Conservation (phyloP, 257 asterid species). For the Rhazya stricta region DNA sequence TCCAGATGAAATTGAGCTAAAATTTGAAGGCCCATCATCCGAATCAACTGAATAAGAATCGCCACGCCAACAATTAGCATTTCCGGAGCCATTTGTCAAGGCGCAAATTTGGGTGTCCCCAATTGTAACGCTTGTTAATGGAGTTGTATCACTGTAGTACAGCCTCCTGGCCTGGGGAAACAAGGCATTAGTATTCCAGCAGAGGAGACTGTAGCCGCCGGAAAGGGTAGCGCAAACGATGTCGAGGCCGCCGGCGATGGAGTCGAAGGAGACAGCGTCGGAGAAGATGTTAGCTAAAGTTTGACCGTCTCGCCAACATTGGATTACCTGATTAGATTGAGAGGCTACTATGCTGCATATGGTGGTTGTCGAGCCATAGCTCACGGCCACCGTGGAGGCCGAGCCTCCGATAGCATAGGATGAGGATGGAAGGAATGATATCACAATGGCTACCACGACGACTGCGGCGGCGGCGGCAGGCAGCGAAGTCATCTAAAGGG, state of each 20-base stretch:
- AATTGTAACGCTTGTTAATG: conserved; percentile 39
- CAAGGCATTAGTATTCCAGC: conserved; percentile 48
- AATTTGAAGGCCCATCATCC: conserved; percentile 19
- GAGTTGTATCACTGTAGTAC: conserved; percentile 34
- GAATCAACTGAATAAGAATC: conserved; percentile 12
- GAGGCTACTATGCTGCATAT: conserved; percentile 57
- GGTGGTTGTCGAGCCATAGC: conserved; percentile 54
- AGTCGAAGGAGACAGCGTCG: conserved; percentile 52
- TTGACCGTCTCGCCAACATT: conserved; percentile 56
- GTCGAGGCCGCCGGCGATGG: conserved; percentile 64
- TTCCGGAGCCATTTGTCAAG: conserved; percentile 27
- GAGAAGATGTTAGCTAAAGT: conserved; percentile 24
- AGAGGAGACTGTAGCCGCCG: conserved; percentile 59
- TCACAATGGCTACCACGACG: conserved; percentile 19
- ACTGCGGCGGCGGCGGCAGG: conserved; percentile 28
- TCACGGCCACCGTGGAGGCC: conserved; percentile 63
- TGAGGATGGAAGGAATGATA: conserved; percentile 19
- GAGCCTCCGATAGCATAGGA: conserved; percentile 61
- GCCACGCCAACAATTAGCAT: conserved; percentile 65
- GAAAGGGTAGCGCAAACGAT: conserved; percentile 61
- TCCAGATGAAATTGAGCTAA: conserved; percentile 57
- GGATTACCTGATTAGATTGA: conserved; percentile 50
- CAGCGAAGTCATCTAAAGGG: conserved; percentile 47
- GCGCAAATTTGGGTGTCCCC: conserved; percentile 71
- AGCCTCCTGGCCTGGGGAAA: conserved; percentile 55